Evolutionary conservation across 192 early-diverging fungal species (phyloP).

Genomic region (Linnemannia schmuckeri): DNA sequence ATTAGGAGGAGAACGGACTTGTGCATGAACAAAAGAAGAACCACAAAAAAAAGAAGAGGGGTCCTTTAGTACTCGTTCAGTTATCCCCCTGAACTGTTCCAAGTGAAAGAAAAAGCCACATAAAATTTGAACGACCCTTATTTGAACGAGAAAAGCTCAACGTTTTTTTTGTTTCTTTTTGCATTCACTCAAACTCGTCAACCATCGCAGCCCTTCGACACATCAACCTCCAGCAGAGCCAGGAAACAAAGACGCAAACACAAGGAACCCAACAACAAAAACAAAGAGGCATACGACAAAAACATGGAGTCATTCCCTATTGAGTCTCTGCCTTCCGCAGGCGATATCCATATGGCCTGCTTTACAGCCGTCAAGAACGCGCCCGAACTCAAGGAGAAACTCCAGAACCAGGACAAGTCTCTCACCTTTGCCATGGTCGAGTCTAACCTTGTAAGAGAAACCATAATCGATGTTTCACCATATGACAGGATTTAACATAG

Average conservation of each 20-base stretch:
- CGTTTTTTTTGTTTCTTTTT: not conserved
- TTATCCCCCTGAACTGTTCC: not conserved
- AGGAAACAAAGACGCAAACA: not conserved
- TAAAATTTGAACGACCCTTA: not conserved
- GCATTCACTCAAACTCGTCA: not conserved
- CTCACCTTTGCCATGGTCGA: slow-evolving; percentile 47
- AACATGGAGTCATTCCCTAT: slow-evolving; percentile 50
- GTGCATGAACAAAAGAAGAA: slow-evolving; percentile 23
- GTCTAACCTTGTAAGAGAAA: slow-evolving; percentile 25
- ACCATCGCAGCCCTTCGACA: not conserved
- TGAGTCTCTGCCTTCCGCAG: slow-evolving; percentile 26
- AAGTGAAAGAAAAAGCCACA: not conserved
- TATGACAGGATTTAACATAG: not conserved
- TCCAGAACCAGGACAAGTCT: slow-evolving; percentile 47
- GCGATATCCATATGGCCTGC: slow-evolving; percentile 50
- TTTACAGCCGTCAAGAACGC: slow-evolving; percentile 49
- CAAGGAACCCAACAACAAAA: not conserved
- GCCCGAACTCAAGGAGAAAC: slow-evolving; percentile 39
- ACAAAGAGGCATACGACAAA: not conserved
- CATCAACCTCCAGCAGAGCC: not conserved
- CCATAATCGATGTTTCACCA: not conserved
- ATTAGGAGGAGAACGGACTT: slow-evolving; percentile 22
- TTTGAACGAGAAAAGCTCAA: not conserved
- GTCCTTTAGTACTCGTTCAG: not conserved
- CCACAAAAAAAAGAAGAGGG: not conserved